Evolutionary conservation across 192 early-diverging fungal species (phyloP).

Genomic region (Podila clonocystis): DNA sequence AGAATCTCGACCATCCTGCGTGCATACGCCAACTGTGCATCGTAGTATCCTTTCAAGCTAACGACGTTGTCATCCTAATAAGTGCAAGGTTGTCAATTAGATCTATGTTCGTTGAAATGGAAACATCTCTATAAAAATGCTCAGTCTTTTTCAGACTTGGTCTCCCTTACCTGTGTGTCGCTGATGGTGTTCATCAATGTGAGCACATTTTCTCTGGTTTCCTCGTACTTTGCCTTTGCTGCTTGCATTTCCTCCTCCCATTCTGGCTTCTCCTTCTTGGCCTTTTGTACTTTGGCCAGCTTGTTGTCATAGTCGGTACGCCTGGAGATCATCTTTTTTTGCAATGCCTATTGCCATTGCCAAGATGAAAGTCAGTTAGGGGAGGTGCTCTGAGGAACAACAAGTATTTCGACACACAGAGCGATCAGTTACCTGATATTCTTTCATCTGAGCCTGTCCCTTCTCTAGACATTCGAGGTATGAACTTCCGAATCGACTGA

Average conservation of each 20-base stretch:
- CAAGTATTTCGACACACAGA: no score
- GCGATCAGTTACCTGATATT: constrained; percentile 18
- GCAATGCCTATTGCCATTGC: constrained; percentile 65
- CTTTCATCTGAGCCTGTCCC: constrained; percentile 46
- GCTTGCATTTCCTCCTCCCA: constrained; percentile 91
- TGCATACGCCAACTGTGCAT: constrained; percentile 42
- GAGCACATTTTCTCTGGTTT: constrained; percentile 80
- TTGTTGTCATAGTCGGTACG: constrained; percentile 95
- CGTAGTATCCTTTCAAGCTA: constrained; percentile 41
- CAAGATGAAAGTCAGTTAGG: constrained; percentile 12
- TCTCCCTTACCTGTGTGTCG: constrained; percentile 79
- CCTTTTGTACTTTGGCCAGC: constrained; percentile 85
- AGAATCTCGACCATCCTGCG: constrained; percentile 37
- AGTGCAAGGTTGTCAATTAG: neutral
- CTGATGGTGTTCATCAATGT: constrained; percentile 85
- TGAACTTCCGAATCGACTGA: constrained; percentile 33
- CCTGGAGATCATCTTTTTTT: constrained; percentile 89
- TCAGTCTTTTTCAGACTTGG: constrained; percentile 20
- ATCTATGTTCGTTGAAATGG: neutral
- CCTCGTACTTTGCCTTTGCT: constrained; percentile 94
- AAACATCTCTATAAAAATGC: neutral
- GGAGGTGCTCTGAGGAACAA: no score
- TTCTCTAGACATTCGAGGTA: constrained; percentile 38
- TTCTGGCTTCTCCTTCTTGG: constrained; percentile 91
- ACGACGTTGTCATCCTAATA: constrained; percentile 33